Base-by-base conservation (phyloP, 129 eudicot genomes). In the Cynara cardunculus region DNA sequence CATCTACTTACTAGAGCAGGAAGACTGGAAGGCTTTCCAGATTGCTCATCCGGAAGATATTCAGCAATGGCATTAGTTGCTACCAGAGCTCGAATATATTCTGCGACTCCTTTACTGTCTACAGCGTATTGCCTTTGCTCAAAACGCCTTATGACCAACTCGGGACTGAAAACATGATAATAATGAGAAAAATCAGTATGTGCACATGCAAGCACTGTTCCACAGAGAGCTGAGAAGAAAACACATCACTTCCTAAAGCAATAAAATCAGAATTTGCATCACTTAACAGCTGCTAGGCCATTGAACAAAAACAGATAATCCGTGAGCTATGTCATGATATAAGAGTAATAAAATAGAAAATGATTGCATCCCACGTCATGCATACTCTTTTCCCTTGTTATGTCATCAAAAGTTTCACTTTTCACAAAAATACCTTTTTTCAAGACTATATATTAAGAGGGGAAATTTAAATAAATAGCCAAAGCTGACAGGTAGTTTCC, bases 11-110 rank as follows among this genome's bases (percentile, higher is more conserved):
- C 98, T 85, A 94, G 81, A 53, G 92, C 85, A 78, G 97, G 94
- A 89, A 95, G 99, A 81, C 80, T 87, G 66, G 97, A 87, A 78
- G 99, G 97, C 83, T 92, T 92, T 82, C 97, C 99, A 22, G 94
- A 89, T 84, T 95, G 87, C 53, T 95, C 97, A 84, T 95, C 94
- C 71, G 97, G 93, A 80, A 95, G 92, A 87, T 90, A 95, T 35
- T 95, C 96, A 78, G 97, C 85, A 80, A 95, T 92, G 6, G 93
- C 92, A 78, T 95, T 88, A 5, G 99, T 92, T 16, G 90, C 87
- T 76, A 95, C 97, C 34, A 95, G 88, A 78, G 99, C 99, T 85
- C 92, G 88, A 78, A 95, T 83, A 81, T 95, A 95, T 79, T 95
- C 99, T 8, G 88, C 94, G 25, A 95, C 93, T 73, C 97, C 97